phyloP scores from a whole-genome alignment of 768 basidiomycete species.

The Russula brevipes region DNA sequence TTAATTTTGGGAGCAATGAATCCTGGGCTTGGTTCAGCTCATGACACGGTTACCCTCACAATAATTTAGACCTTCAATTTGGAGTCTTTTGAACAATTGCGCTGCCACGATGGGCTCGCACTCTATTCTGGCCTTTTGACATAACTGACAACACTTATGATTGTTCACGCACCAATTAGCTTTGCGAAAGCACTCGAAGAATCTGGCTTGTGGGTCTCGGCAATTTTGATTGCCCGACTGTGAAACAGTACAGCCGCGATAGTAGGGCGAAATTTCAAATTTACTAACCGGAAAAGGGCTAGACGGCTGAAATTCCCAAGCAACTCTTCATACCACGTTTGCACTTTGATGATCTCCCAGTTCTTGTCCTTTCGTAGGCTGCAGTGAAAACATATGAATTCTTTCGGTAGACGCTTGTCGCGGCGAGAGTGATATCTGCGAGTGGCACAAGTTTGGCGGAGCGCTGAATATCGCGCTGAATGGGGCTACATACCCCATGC shows the following conservation, averaged over 20 bases:
- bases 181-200: slow-evolving; percentile 50
- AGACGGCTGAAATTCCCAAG: slow-evolving; percentile 63
- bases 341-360: slow-evolving; percentile 62
- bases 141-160: background rate
- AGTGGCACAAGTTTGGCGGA: background rate
- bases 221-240: slow-evolving; percentile 67
- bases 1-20: slow-evolving; percentile 51
- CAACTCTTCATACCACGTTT: slow-evolving; percentile 52
- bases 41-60: background rate
- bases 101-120: slow-evolving; percentile 50
- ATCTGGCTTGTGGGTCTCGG: slow-evolving; percentile 45
- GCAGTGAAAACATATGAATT: slow-evolving; percentile 74
- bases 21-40: slow-evolving; percentile 35
- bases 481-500: slow-evolving; percentile 46
- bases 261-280: background rate
- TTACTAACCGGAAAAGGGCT: slow-evolving; percentile 58
- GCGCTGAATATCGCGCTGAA: background rate
- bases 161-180: slow-evolving; percentile 45
- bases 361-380: slow-evolving; percentile 41
- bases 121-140: slow-evolving; percentile 34
- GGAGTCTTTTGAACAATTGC: slow-evolving; percentile 63
- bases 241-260: background rate
- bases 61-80: slow-evolving; percentile 53
- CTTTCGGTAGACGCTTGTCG: slow-evolving; percentile 53
- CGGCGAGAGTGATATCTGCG: slow-evolving; percentile 55